Base-by-base conservation (phyloP, 805 yeast genomes). In the Saturnispora gosingensis region DNA sequence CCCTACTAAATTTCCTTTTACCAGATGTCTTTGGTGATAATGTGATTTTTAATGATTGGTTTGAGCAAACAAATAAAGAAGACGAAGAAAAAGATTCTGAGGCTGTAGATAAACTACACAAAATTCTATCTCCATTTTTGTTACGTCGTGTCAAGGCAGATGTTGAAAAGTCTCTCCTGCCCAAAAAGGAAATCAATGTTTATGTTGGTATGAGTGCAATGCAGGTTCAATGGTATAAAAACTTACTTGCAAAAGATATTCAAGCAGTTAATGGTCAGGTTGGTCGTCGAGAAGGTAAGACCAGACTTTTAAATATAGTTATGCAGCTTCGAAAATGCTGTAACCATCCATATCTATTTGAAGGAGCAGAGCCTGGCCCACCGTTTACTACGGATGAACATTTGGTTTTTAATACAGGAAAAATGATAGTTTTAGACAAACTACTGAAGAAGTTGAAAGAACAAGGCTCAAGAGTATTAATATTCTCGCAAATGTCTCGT, bases 321-420 rank as follows among this genome's bases (percentile, higher is more conserved):
- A 85, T 85, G 95, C 95, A 85, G 64, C 71, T 85, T 60, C 76
- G 93, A 63, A 85, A 85, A 65, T 85, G 93, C 65, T 85, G 91
- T 68, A 85, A 85, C 60, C 95, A 85, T 68, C 95, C 95, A 13
- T 85, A 85, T 62, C 67, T 85, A 39, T 85, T 85, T 60, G 93
- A 85, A 64, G 95, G 95, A 43, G 93, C 91, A 1, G 95, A 85
- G 61, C 93, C 93, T 0, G 95, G 95, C 11, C 95, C 95, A 18
- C 95, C 95, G 22, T 85, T 72, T 59, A 85, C 93, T 8, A 85
- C 91, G 0, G 95, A 85, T 65, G 93, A 85, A 63, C 95, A 85
- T 68, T 72, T 85, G 63, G 82, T 85, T 34, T 83, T 66, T 65
- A 85, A 85, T 63, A 75, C 89, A 4, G 83, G 81, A 51, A 85